phyloP scores from a whole-genome alignment of 2,329 filamentous ascomycete genomes.

The Ascochyta koolunga region DNA sequence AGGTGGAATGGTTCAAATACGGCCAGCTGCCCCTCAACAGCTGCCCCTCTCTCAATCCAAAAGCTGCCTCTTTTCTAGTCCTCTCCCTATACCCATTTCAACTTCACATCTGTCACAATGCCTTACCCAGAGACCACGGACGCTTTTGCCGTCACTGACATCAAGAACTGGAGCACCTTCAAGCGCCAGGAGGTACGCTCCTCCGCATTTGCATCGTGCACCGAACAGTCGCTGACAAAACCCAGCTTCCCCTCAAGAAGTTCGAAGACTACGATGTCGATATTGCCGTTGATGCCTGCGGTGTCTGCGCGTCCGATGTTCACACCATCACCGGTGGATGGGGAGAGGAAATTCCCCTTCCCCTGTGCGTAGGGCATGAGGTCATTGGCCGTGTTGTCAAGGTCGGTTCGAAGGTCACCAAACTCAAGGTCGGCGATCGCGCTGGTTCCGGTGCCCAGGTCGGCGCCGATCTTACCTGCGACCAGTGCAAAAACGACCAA shows the following conservation, averaged over 20 bases:
- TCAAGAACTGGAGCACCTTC: slow-evolving; percentile 68
- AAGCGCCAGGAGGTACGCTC: slow-evolving; percentile 60
- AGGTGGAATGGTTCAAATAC: slow-evolving; percentile 32
- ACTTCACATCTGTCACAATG: slow-evolving; percentile 45
- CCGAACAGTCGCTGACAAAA: slow-evolving; percentile 17
- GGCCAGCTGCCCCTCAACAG: slow-evolving; percentile 32
- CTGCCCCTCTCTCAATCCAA: slow-evolving; percentile 19
- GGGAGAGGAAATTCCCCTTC: slow-evolving; percentile 65
- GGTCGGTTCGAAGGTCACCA: slow-evolving; percentile 58
- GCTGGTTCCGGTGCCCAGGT: slow-evolving; percentile 60
- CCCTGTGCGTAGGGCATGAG: slow-evolving; percentile 72
- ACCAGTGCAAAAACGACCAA: slow-evolving; percentile 58
- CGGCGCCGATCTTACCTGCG: slow-evolving; percentile 56
- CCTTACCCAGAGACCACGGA: slow-evolving; percentile 59
- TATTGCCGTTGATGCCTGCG: slow-evolving; percentile 74
- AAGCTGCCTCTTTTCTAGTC: slow-evolving; percentile 1
- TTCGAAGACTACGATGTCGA: slow-evolving; percentile 89
- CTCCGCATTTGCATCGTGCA: neutral
- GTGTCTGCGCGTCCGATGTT: slow-evolving; percentile 57
- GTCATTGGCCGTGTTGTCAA: slow-evolving; percentile 57
- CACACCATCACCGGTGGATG: slow-evolving; percentile 64
- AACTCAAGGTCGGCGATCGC: slow-evolving; percentile 54
- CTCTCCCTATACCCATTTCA: slow-evolving; percentile 7
- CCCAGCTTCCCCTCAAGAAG: slow-evolving; percentile 77
- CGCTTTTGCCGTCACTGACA: slow-evolving; percentile 56